Evolutionary conservation across 2,329 filamentous ascomycete species (phyloP).

Genomic region (Verticillium longisporum): DNA sequence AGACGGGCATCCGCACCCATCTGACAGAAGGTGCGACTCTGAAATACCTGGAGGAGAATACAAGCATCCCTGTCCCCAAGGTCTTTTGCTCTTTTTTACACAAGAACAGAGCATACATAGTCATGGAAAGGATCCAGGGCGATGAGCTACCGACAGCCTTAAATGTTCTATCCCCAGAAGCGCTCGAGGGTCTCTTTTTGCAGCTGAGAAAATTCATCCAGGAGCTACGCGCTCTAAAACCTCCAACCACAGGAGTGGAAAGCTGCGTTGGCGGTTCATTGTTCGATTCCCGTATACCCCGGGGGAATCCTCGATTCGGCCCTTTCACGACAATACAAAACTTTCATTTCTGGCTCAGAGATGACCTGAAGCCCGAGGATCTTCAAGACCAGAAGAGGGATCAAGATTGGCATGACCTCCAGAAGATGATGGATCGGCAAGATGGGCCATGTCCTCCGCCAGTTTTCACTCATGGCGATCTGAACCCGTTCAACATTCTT

Average conservation of each 20-base stretch:
- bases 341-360: slow-evolving; percentile 24
- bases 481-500: slow-evolving; percentile 36
- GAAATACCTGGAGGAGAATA: slow-evolving; percentile 29
- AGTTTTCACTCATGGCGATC: slow-evolving; percentile 39
- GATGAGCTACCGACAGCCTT: slow-evolving; percentile 1
- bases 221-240: slow-evolving; percentile 16
- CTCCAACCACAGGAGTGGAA: slow-evolving; percentile 11
- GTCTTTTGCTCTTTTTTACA: slow-evolving; percentile 32
- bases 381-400: slow-evolving; percentile 8
- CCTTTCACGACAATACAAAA: slow-evolving; percentile 22
- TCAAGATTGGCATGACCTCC: slow-evolving; percentile 18
- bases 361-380: slow-evolving; percentile 17
- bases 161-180: neutral
- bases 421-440: slow-evolving; percentile 26
- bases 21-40: slow-evolving; percentile 29
- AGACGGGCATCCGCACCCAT: slow-evolving; percentile 11
- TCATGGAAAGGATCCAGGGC: slow-evolving; percentile 31
- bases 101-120: slow-evolving; percentile 28
- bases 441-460: slow-evolving; percentile 25
- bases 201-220: slow-evolving; percentile 15
- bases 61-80: slow-evolving; percentile 34
- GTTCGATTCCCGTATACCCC: slow-evolving; percentile 18
- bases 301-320: slow-evolving; percentile 14
- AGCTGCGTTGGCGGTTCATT: slow-evolving; percentile 20
- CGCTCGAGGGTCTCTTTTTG: slow-evolving; percentile 7